Base-by-base conservation (phyloP, 108 stramenopile genomes). In the Schizochytrium sp. region DNA sequence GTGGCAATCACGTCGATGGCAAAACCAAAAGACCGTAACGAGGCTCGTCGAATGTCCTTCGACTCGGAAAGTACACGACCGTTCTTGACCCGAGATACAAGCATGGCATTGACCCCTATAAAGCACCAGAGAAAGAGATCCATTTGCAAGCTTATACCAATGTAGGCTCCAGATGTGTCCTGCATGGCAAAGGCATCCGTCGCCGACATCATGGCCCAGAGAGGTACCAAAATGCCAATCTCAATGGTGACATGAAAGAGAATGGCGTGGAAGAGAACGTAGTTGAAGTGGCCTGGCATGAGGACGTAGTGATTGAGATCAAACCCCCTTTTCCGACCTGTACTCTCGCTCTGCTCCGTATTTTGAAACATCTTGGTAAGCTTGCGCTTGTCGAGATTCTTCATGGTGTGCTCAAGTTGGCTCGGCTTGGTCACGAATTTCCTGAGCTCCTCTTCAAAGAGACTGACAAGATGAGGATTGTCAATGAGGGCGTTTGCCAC, bases 311-410 rank as follows among this genome's bases (percentile, higher is more conserved):
- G 91, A 55, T 91, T 72, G 48, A 12, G 92, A 55, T 41, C 25
- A 18, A 69, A 69, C 0, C 41, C 41, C 41, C 18, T 69, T 83
- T 18, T 72, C 43, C 45, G 25, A 8, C 6, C 10, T 12, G 12
- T 83, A 14, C 18, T 41, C 10, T 47, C 76, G 6, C 1, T 0
- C 25, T 83, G 91, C 48, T 92, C 90, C 25, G 88, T 69, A 28
- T 59, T 89, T 25, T 93, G 88, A 25, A 93, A 57, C 72, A 93
- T 93, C 12, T 88, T 89, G 6, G 88, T 89, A 91, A 94, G 92
- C 59, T 93, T 93, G n/a, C 88, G 87, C 8, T 92, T 90, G 51
- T 69, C 91, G 47, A 93, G 90, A 58, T 93, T 93, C 44, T 88
- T 87, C 43, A 88, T 92, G 25, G 92, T 94, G 58, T 94, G 92